Base-by-base conservation (phyloP, 176 grass and related monocot species). In the Rhynchospora pubera region DNA sequence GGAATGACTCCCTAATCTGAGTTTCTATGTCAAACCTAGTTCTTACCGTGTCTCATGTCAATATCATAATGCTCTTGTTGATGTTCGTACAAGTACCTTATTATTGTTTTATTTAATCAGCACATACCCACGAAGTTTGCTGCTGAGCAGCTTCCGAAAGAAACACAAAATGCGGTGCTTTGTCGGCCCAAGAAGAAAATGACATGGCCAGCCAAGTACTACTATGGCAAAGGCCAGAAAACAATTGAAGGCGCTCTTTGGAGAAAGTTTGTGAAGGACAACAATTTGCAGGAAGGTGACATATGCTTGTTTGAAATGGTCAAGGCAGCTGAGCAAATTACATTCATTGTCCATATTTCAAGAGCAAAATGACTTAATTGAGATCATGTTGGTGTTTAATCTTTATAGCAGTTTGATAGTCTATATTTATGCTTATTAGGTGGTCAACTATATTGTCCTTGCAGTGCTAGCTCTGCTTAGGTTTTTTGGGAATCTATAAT, bases 151-250 rank as follows among this genome's bases (percentile, higher is more conserved):
- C 85, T 88, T 6, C 86, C 74, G 5, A 57, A 24, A 70, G 52
- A 43, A 63, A 82, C 16, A 4, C 23, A 4, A 0, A 18, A 66
- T 1, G 15, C 88, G 6, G 62, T 64, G 19, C 85, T 90, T 69
- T 62, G 67, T 1, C 34, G 7, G 6, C 47, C 19, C 9, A 19
- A 42, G 28, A 87, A 83, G 52, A 71, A 3, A 22, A 86, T 87
- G 19, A 93, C 83, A 26, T 90, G 91, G 91, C 59, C 53, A 28
- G 79, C 50, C 11, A 67, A 1, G 45, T 84, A 83, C 53, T 80
- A 84, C 12, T 5, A 83, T 1, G 85, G 83, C 58, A 80, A 69
- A 22, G 39, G 57, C 16, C 23, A 6, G 39, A 65, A 48, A 55
- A 34, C 62, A 9, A 30, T 65, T 65, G 62, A 65, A 65, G 46